Evolutionary conservation across 352 stramenopile genomes (phyloP).

Genomic region (Globisporangium ultimum): DNA sequence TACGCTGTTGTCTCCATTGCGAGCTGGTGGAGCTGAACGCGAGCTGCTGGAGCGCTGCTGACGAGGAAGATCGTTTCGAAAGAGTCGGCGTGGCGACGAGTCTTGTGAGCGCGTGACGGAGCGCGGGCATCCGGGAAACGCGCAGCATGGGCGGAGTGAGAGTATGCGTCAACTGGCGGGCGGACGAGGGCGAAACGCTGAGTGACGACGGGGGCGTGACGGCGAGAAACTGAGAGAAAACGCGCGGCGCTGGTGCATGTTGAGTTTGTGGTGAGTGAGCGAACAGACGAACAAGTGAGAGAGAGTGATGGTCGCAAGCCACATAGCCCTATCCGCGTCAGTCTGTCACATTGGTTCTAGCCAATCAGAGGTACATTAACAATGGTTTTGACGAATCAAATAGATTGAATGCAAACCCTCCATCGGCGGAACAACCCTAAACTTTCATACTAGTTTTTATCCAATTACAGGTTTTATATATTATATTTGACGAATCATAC

Average conservation of each 20-base stretch:
- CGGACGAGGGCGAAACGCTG: no score
- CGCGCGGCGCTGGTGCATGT: not conserved
- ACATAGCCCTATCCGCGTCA: not conserved
- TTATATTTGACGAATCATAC: no score
- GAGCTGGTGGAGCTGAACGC: not conserved
- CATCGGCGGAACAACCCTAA: constrained; percentile 17
- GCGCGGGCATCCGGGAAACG: not conserved
- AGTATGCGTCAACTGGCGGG: not conserved
- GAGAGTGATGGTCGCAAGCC: not conserved
- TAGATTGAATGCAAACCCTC: not conserved
- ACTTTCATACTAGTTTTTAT: not conserved
- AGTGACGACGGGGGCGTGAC: not conserved
- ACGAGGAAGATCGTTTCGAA: constrained; percentile 1
- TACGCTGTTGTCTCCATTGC: not conserved
- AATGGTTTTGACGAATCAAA: not conserved
- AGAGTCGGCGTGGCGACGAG: not conserved
- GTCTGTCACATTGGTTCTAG: not conserved
- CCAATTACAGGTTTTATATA: not conserved
- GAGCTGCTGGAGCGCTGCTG: constrained; percentile 6
- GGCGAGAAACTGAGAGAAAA: not conserved
- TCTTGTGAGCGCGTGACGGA: constrained; percentile 7
- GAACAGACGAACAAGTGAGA: not conserved
- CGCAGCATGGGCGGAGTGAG: not conserved
- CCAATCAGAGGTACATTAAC: not conserved
- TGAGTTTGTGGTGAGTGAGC: constrained; percentile 3